Base-by-base conservation (phyloP, 2,329 filamentous ascomycete genomes). In the Aspergillus quadrilineatus region DNA sequence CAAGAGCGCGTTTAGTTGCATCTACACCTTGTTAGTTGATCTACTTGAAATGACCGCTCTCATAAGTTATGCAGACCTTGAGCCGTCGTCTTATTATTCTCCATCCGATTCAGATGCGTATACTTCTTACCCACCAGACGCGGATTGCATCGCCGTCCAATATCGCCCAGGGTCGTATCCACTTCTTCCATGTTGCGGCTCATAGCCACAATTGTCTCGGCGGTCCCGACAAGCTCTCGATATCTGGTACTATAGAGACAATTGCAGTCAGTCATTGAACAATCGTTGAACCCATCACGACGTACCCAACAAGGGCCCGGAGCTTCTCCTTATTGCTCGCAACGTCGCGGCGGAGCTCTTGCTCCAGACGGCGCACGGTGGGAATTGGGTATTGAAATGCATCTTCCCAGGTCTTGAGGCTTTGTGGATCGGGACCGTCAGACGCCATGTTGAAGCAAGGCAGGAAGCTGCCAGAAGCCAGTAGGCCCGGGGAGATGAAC, bases 191-290 rank as follows among this genome's bases (percentile, higher is more conserved):
- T 93, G 69, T 93, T 86, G 39, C 75, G 76, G 63, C 90, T 89
- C 90, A 97, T 96, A 59, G 87, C 83, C 53, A 97, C 89, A 63
- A 97, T 97, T n/a, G 87, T 87, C 75, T 97, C 92, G 53, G 93
- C 93, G 0, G 93, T 97, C 51, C 90, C 90, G 28, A 97, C 85
- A 7, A 97, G 85, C 66, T 94, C 90, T 64, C 93, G 89, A 75
- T 97, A 97, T 67, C 85, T 84, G 65, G 82, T 79, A 17, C 84
- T 86, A 63, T 8, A 52, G 22, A 46, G 51, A 46, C 41, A 58
- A 48, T 47, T 53, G 46, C 53, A 45, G 56, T 63, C 48, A 61
- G 58, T 41, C 1, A 30, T 42, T 22, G 28, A 50, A 26, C 12
- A 26, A 34, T 22, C 3, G 10, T 5, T 12, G 4, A 7, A 14